Evolutionary conservation across 1,139 yeast species (phyloP), one percentile per base, ranked within the genome.

Genomic region (Candida sanyaensis): DNA sequence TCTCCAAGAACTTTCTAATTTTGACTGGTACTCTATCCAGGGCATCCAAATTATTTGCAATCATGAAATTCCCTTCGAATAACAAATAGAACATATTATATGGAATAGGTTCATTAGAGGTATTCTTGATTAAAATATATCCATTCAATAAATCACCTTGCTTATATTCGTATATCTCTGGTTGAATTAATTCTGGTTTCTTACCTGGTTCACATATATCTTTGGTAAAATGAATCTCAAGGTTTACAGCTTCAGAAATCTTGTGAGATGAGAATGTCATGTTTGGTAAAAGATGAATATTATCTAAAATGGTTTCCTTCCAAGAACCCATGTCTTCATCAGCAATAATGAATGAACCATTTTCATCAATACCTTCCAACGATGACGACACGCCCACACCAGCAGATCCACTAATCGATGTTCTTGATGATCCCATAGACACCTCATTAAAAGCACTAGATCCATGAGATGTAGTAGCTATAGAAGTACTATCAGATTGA

Each of bases 141-240:
- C 80, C 80, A 53, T 74, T 68, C 27, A 75, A 58, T 27, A 54
- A 64, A 53, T 74, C 78, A 8, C 79, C 79, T 49, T 69, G 75
- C 38, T 65, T 66, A 53, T 69, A 75, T 49, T 74, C 78, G 53
- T 55, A 63, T 26, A 60, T 50, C 46, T 65, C 62, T 3, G 75
- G 72, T 44, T 73, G 73, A 10, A 74, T 63, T 12, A 59, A 51
- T 41, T 58, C 63, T 1, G 75, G 75, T 1, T 43, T 49, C 39
- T 58, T 58, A 5, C 69, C 68, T 2, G 58, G 28, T 45, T 63
- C 59, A 24, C 76, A 69, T 12, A 71, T 61, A n/a, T 72, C 71
- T 42, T 66, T 65, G 4, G 77, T 75, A 53, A 72, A 74, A 38
- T 56, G 57, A 24, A 71, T 56, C 3, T 65, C 55, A 23, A 73